phyloP scores from a whole-genome alignment of 352 stramenopile genomes.

The Phytophthora litchii region DNA sequence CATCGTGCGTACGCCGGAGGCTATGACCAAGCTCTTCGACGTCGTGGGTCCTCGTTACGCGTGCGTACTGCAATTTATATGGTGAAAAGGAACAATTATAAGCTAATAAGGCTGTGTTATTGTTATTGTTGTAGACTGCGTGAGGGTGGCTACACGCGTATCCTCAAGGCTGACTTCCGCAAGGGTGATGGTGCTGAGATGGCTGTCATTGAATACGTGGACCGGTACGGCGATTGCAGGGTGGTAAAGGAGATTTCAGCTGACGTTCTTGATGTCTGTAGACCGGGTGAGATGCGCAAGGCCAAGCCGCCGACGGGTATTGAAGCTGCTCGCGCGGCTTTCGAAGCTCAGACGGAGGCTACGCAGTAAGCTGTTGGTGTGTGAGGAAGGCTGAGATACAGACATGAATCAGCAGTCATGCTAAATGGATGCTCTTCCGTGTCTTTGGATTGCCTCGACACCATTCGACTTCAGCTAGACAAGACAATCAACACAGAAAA shows the following conservation, averaged over 20 bases:
- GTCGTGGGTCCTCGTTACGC: constrained; percentile 95
- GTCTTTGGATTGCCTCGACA: constrained; percentile 25
- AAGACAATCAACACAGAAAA: constrained; percentile 34
- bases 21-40: constrained; percentile 96
- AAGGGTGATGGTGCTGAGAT: constrained; percentile 96
- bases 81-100: background rate
- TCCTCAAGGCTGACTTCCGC: constrained; percentile 94
- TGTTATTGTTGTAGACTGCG: constrained; percentile 41
- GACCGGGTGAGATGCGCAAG: constrained; percentile 87
- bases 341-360: constrained; percentile 42
- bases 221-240: constrained; percentile 61
- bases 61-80: constrained; percentile 53
- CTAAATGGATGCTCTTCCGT: background rate
- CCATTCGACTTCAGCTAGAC: constrained; percentile 19
- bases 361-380: constrained; percentile 18
- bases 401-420: constrained; percentile 5
- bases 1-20: constrained; percentile 90
- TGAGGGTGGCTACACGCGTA: constrained; percentile 95
- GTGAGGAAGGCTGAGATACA: constrained; percentile 18
- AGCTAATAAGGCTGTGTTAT: constrained; percentile 16
- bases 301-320: constrained; percentile 68
- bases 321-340: constrained; percentile 50
- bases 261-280: constrained; percentile 28
- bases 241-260: background rate
- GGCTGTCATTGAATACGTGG: constrained; percentile 98